Conservation (phyloP, 73 alveolate genomes). For the Blepharisma stoltei region DNA sequence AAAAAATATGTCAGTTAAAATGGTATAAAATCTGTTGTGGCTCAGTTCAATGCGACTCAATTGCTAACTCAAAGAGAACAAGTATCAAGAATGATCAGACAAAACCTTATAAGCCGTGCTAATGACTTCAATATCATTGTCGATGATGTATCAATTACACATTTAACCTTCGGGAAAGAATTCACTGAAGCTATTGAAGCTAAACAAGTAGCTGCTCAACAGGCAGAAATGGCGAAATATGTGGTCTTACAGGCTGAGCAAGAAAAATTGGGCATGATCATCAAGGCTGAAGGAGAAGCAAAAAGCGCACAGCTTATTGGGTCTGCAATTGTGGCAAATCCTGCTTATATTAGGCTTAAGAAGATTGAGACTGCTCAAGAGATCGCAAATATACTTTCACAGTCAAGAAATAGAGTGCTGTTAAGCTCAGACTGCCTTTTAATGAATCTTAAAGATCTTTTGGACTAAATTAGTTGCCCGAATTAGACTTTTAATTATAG, state of each 20-base stretch:
- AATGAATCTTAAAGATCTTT: too few species aligned
- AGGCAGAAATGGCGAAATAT: slow-evolving; percentile 93
- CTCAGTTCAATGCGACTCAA: slow-evolving; percentile 72
- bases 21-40: slow-evolving; percentile 84
- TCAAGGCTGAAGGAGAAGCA: slow-evolving; percentile 93
- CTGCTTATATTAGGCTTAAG: slow-evolving; percentile 86
- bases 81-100: slow-evolving; percentile 68
- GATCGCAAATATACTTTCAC: slow-evolving; percentile 67
- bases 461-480: too few species aligned
- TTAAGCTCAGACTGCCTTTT: too few species aligned
- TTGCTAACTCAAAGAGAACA: slow-evolving; percentile 84
- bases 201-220: slow-evolving; percentile 95
- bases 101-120: slow-evolving; percentile 78
- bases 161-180: slow-evolving; percentile 52
- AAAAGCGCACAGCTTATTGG: slow-evolving; percentile 77
- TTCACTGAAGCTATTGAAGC: slow-evolving; percentile 75
- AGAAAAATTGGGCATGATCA: slow-evolving; percentile 83
- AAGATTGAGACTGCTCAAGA: slow-evolving; percentile 86
- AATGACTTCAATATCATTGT: slow-evolving; percentile 73
- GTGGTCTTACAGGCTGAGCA: slow-evolving; percentile 86
- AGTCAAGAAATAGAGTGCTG: slow-evolving; percentile 29
- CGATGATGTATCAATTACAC: slow-evolving; percentile 93
- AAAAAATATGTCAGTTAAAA: too few species aligned
- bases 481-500: too few species aligned
- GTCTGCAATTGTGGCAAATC: slow-evolving; percentile 61